Percentiles rank a stretch among this genome's conserved stretches.
phyloP scores from a whole-genome alignment of 768 basidiomycete species.

The Leccinum rimulosum region DNA sequence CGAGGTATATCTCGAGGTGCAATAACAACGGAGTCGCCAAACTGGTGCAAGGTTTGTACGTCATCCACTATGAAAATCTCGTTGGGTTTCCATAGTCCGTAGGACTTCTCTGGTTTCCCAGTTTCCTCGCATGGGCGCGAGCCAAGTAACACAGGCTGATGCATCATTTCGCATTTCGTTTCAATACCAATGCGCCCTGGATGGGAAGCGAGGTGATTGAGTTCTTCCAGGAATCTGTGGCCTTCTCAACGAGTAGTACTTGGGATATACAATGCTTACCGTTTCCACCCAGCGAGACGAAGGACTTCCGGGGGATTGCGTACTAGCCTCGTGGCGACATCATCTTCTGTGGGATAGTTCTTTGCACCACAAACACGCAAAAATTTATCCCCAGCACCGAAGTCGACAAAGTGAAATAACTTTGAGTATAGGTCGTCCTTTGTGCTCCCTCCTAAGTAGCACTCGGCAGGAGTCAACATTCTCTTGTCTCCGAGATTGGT shows the following conservation, averaged over 20 bases:
- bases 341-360: constrained; percentile 78
- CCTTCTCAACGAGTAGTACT: not conserved
- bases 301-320: constrained; percentile 67
- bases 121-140: not conserved
- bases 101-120: constrained; percentile 51
- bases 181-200: constrained; percentile 45
- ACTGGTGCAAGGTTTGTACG: constrained; percentile 67
- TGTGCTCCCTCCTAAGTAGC: constrained; percentile 54
- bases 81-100: constrained; percentile 61
- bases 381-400: constrained; percentile 79
- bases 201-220: constrained; percentile 80
- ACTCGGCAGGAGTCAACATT: constrained; percentile 59
- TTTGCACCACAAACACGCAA: constrained; percentile 83
- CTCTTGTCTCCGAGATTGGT: constrained; percentile 28
- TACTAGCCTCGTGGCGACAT: constrained; percentile 65
- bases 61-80: constrained; percentile 85
- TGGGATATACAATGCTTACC: constrained; percentile 19
- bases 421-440: constrained; percentile 66
- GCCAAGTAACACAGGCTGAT: constrained; percentile 66
- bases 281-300: constrained; percentile 57
- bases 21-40: constrained; percentile 65
- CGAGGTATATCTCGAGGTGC: constrained; percentile 81
- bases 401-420: constrained; percentile 84
- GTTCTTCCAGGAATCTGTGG: constrained; percentile 69
- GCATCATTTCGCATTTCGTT: constrained; percentile 53